A percentile compares a stretch with the other conserved stretches of the same genome.
phyloP scores from a whole-genome alignment of 352 stramenopile genomes.

The Phytophthora boehmeriae region DNA sequence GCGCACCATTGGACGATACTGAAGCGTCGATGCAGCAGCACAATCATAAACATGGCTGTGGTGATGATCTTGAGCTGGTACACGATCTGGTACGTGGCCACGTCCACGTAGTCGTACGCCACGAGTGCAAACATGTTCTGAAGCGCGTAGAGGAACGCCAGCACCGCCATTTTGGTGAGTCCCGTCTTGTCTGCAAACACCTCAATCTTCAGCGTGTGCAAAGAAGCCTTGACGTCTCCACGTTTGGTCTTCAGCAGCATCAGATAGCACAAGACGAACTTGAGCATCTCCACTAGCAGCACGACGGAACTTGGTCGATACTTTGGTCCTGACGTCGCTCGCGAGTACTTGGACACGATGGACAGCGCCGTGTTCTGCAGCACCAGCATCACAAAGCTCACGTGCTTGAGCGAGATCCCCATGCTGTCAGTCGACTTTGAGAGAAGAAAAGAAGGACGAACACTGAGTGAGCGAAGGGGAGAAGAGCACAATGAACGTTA shows the following conservation, averaged over 20 bases:
- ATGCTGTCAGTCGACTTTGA: no score
- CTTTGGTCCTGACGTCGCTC: conserved; percentile 68
- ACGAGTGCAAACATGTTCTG: conserved; percentile 90
- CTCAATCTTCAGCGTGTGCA: conserved; percentile 71
- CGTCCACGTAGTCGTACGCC: conserved; percentile 89
- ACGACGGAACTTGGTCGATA: conserved; percentile 84
- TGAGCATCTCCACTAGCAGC: conserved; percentile 82
- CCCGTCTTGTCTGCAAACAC: conserved; percentile 80
- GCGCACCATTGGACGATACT: conserved; percentile 83
- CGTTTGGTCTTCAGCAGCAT: conserved; percentile 75
- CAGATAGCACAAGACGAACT: conserved; percentile 82
- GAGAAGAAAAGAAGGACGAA: no score
- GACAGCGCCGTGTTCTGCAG: conserved; percentile 87
- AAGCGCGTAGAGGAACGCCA: conserved; percentile 86
- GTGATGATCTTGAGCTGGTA: conserved; percentile 93
- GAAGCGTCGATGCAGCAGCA: conserved; percentile 86
- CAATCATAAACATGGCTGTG: conserved; percentile 89
- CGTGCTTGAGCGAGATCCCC: conserved; percentile 70
- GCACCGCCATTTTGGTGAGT: conserved; percentile 86
- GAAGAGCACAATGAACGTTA: no score
- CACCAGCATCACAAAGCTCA: conserved; percentile 88
- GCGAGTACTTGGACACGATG: conserved; percentile 90
- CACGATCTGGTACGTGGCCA: conserved; percentile 91
- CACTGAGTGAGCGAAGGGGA: conserved; percentile 8
- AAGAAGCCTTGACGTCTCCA: conserved; percentile 53